Conservation (phyloP, 305 asterid genomes). For the Andrographis paniculata region DNA sequence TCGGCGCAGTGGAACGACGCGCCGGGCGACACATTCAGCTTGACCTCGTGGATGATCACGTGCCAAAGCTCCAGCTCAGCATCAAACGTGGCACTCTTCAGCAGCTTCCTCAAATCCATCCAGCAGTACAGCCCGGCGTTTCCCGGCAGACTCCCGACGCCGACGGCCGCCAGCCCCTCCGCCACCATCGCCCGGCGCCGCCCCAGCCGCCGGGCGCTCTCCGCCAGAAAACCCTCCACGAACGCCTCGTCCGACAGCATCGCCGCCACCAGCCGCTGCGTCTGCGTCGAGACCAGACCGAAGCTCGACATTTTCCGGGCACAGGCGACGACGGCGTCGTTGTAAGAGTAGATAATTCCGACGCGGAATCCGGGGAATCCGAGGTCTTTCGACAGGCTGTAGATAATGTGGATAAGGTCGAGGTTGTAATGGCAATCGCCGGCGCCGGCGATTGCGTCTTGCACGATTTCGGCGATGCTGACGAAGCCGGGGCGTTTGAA, state of each 20-base stretch:
- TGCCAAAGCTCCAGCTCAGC: constrained; percentile 45
- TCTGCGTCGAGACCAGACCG: constrained; percentile 53
- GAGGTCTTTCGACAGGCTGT: constrained; percentile 52
- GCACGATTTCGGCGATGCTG: constrained; percentile 54
- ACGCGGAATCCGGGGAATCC: constrained; percentile 56
- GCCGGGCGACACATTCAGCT: constrained; percentile 51
- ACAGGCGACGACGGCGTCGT: constrained; percentile 28
- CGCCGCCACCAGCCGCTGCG: constrained; percentile 36
- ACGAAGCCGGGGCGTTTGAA: constrained; percentile 47
- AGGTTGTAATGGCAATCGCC: constrained; percentile 28
- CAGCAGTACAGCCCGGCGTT: constrained; percentile 45
- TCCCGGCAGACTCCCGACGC: constrained; percentile 31
- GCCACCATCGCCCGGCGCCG: constrained; percentile 24
- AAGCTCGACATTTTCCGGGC: constrained; percentile 57
- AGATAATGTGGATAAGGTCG: constrained; percentile 46
- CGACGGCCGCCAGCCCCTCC: constrained; percentile 30
- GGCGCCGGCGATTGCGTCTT: constrained; percentile 25
- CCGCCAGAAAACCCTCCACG: constrained; percentile 26
- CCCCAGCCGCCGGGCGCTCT: constrained; percentile 30
- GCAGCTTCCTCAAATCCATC: constrained; percentile 46
- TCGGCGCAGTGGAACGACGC: constrained; percentile 47
- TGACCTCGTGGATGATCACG: constrained; percentile 33
- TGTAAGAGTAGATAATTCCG: constrained; percentile 44
- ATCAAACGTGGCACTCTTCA: constrained; percentile 31
- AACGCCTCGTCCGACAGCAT: constrained; percentile 44